Conservation (phyloP, 768 basidiomycete species). For the Inosperma sp. region DNA sequence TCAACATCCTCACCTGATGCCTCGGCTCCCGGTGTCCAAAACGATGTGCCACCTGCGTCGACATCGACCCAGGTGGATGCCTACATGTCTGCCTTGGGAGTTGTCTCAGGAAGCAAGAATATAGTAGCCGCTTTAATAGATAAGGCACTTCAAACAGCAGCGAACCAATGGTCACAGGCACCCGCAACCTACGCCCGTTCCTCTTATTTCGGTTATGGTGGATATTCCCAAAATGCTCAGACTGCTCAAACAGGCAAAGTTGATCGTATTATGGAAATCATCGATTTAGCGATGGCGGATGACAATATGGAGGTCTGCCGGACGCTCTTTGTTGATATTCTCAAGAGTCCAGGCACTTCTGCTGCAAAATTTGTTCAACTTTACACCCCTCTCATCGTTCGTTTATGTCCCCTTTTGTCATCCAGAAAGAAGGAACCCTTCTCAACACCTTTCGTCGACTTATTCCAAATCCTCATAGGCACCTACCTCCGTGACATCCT, state of each 20-base stretch:
- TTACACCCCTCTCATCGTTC: constrained; percentile 25
- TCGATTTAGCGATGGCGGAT: constrained; percentile 24
- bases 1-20: not conserved
- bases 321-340: constrained; percentile 21
- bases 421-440: constrained; percentile 15
- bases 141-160: constrained; percentile 15
- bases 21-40: not conserved
- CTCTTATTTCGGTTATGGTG: too few species aligned
- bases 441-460: constrained; percentile 26
- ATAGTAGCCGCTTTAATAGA: constrained; percentile 16
- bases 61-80: not conserved
- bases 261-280: constrained; percentile 23
- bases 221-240: too few species aligned
- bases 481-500: constrained; percentile 28
- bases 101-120: not conserved
- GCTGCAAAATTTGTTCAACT: constrained; percentile 23
- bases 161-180: constrained; percentile 20
- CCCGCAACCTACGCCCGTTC: too few species aligned
- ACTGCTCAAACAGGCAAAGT: too few species aligned
- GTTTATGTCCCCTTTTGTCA: constrained; percentile 18
- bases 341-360: constrained; percentile 15
- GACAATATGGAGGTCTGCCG: constrained; percentile 19
- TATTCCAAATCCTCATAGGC: constrained; percentile 27
- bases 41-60: not conserved
- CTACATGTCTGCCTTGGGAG: not conserved